Conservation (phyloP, 176 grass and related monocot species). For the Aegilops speltoides region DNA sequence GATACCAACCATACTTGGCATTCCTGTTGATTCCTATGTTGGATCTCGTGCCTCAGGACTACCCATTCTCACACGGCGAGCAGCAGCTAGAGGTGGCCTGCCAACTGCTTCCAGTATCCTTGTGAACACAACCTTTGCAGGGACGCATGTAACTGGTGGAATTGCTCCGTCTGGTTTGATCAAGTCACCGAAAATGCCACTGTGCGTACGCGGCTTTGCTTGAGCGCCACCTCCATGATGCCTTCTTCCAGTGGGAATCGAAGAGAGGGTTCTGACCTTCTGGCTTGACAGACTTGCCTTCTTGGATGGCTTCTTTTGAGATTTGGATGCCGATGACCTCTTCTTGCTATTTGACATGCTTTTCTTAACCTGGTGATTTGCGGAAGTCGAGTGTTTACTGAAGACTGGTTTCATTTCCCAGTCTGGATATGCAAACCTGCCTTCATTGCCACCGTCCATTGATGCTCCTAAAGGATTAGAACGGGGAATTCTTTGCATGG, state of each 20-base stretch:
- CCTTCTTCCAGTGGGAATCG: conserved; percentile 57
- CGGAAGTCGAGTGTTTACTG: conserved; percentile 43
- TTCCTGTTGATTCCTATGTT: conserved; percentile 35
- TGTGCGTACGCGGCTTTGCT: conserved; percentile 42
- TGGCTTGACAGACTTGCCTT: conserved; percentile 59
- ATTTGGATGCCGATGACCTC: conserved; percentile 40
- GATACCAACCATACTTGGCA: conserved; percentile 17
- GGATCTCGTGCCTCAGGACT: conserved; percentile 52
- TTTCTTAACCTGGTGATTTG: conserved; percentile 49
- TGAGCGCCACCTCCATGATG: conserved; percentile 32
- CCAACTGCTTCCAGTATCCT: conserved; percentile 96
- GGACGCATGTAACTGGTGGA: conserved; percentile 87
- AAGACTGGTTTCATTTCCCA: conserved; percentile 52
- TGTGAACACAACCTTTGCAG: conserved; percentile 87
- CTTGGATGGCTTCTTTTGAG: conserved; percentile 72
- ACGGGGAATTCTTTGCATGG: conserved; percentile 88
- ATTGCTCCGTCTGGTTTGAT: conserved; percentile 60
- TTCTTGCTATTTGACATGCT: conserved; percentile 25
- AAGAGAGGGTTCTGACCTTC: conserved; percentile 69
- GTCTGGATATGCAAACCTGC: conserved; percentile 35
- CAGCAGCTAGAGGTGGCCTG: conserved; percentile 46
- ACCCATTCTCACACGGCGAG: conserved; percentile 61
- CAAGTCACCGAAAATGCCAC: conserved; percentile 62
- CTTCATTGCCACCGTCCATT: conserved; percentile 57
- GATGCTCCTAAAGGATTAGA: conserved; percentile 55